Evolutionary conservation across 1,139 yeast genomes (phyloP), one percentile per base, ranked within the genome.

Genomic region (Taphrina pruni): DNA sequence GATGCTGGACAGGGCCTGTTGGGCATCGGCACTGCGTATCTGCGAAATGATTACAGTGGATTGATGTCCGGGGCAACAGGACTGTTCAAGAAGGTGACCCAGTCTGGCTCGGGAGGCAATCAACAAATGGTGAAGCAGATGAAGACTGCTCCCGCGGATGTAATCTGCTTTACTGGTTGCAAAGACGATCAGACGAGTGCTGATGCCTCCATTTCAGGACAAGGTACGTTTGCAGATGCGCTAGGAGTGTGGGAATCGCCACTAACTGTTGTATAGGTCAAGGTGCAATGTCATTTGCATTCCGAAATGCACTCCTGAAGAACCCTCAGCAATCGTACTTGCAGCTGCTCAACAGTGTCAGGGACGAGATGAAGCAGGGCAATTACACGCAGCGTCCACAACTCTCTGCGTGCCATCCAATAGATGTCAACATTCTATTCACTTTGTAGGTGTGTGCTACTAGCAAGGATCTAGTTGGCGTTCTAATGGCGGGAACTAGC

Each of bases 221-320:
- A 80, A 70, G 97, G 97, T 6, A 97, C 3, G 32, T 26, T 4
- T 26, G 32, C 32, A 26, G 4, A 26, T 26, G 32, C 32, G 32
- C 32, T 26, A 26, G 32, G 32, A 26, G 32, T 26, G 32, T 26
- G 32, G 32, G 32, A 26, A 20, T 17, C 1, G 17, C n/a, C 26
- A 17, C 57, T 56, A 11, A 56, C 60, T 26, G 17, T 26, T 20
- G 12, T 26, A 6, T 58, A 58, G 62, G 62, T n/a, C 67, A 64
- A 39, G 98, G 98, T 70, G 98, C 98, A 32, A 90, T 93, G 96
- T 89, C 96, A 65, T 91, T 88, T 83, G 89, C 97, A 0, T 92
- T 93, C 76, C 85, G 91, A 71, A 83, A 85, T 72, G 95, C 89
- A 35, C 81, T 93, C 81, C 77, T 82, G 46, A 82, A 83, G 70